Evolutionary conservation across 129 eudicot species (phyloP), one percentile per base, ranked within the genome.

Genomic region (Solidago caesia): DNA sequence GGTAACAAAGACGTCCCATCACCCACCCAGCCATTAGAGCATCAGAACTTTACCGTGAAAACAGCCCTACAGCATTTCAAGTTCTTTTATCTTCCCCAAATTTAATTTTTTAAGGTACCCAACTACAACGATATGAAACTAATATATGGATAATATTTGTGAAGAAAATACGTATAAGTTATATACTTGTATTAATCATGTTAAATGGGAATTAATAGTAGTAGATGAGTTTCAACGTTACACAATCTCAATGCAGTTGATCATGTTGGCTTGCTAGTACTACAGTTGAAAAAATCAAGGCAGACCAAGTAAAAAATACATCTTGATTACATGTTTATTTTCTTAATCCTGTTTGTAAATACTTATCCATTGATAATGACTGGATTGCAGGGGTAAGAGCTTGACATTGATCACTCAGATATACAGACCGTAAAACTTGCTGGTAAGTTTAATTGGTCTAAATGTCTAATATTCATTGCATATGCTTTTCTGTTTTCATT

Each of bases 391-490:
- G 97, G 97, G 25, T 61, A 21, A 73, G 97, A 89, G 81, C 96
- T 92, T 71, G 91, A 68, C 70, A 92, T 92, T 75, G 91, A 89
- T 66, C 62, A 29, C 46, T 49, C 81, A 55, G 97, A 92, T 76
- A 74, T 89, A 79, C 91, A 89, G 80, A 82, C 96, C n/a, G 97
- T 92, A 45, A 92, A 87, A 78, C 81, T 92, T 49, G 97, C 96
- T 65, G 97, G 97, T 92, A 27, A 39, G 74, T 79, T 63, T 77
- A 12, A 56, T 55, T 71, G 62, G 42, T 49, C 71, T 7, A n/a
- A 58, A 26, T 2, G 13, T 39, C 21, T 74, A 14, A 12, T 66
- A 33, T 27, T 21, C 58, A 43, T 45, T 12, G 49, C 53, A 27
- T 67, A 64, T 80, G 15, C 57, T 68, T 27, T 11, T 10, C 12